phyloP scores from a whole-genome alignment of 2,329 filamentous ascomycete species.

The Colletotrichum camelliae region DNA sequence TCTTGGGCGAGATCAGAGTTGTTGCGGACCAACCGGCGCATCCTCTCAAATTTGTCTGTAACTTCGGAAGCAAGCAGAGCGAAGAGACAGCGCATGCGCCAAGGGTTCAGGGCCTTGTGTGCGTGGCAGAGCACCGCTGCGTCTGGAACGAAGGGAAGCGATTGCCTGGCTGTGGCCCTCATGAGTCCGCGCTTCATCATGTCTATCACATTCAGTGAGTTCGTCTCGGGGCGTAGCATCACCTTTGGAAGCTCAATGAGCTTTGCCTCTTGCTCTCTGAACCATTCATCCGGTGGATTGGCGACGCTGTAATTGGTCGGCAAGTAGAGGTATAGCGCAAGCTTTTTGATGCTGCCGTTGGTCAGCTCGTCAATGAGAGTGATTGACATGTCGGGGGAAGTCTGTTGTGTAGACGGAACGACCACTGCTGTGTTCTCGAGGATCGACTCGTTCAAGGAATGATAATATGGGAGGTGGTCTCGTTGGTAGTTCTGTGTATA shows the following conservation, averaged over 20 bases:
- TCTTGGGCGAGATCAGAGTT: not conserved
- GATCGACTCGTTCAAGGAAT: not conserved
- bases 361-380: slow-evolving; percentile 25
- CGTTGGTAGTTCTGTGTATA: not conserved
- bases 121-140: slow-evolving; percentile 43
- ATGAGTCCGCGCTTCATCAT: slow-evolving; percentile 36
- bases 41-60: slow-evolving; percentile 34
- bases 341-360: slow-evolving; percentile 29
- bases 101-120: slow-evolving; percentile 47
- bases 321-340: slow-evolving; percentile 43
- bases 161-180: slow-evolving; percentile 32
- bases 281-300: slow-evolving; percentile 39
- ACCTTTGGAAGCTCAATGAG: slow-evolving; percentile 28
- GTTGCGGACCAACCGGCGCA: slow-evolving; percentile 29
- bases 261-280: slow-evolving; percentile 35
- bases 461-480: not conserved
- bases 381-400: not conserved
- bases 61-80: slow-evolving; percentile 46
- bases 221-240: slow-evolving; percentile 29
- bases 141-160: slow-evolving; percentile 28
- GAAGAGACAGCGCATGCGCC: slow-evolving; percentile 49
- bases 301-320: slow-evolving; percentile 33
- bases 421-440: not conserved
- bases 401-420: not conserved
- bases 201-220: slow-evolving; percentile 27